Evolutionary conservation across 306 rosid genomes (phyloP).

Genomic region (Vigna mungo): DNA sequence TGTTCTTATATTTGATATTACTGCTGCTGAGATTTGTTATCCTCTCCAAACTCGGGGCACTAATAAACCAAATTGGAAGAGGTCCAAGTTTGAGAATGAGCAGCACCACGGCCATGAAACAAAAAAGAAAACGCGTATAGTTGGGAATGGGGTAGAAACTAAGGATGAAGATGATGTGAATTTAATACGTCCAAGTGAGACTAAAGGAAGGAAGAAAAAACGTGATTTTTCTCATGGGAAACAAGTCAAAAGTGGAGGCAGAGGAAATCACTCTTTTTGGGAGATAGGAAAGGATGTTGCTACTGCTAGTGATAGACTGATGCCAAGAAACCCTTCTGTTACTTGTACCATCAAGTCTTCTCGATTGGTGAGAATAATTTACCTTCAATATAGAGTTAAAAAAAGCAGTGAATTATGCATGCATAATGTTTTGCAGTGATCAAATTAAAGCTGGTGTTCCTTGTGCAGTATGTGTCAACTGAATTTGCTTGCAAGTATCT

Average conservation of each 20-base stretch:
- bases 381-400: no score
- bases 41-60: slow-evolving; percentile 6
- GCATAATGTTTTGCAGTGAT: neutral
- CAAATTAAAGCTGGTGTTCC: no score
- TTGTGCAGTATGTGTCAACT: slow-evolving; percentile 48
- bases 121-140: neutral
- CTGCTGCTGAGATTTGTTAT: slow-evolving; percentile 45
- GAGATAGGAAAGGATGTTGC: neutral
- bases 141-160: neutral
- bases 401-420: neutral
- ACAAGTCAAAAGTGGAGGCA: neutral
- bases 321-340: slow-evolving; percentile 42
- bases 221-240: neutral
- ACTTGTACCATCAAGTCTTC: neutral
- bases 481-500: slow-evolving; percentile 41
- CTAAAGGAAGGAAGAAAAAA: neutral
- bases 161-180: neutral
- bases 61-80: neutral
- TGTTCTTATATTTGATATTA: slow-evolving; percentile 45
- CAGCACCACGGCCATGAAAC: neutral
- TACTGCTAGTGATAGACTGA: slow-evolving; percentile 5
- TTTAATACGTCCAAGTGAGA: neutral
- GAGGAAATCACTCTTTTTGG: no score
- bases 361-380: slow-evolving; percentile 40
- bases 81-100: neutral